A percentile compares a stretch with the other conserved stretches of the same genome.
These are phyloP conservation scores for Pythium aquatile DNA, from an alignment of 352 stramenopile species.

Conservation along the genomic window DNA sequence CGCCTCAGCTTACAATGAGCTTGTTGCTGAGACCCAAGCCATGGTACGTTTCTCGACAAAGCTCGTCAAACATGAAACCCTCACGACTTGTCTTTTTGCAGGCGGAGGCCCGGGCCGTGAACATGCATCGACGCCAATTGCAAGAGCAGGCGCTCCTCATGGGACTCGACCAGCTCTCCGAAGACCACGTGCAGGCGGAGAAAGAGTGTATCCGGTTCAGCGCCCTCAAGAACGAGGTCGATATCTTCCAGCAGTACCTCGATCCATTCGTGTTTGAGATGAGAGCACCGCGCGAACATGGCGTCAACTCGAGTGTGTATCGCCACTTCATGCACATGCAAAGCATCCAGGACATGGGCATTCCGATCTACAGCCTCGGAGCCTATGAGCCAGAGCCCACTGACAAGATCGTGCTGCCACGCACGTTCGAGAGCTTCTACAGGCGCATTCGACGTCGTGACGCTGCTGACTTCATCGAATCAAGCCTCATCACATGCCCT, in stretches of 20 bases:
- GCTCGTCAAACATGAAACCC: not conserved
- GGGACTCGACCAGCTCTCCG: constrained; percentile 61
- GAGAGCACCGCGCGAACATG: constrained; percentile 42
- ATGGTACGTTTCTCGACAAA: constrained; percentile 33
- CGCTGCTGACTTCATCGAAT: constrained; percentile 56
- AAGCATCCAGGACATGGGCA: constrained; percentile 64
- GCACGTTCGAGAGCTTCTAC: constrained; percentile 47
- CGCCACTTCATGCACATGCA: constrained; percentile 66
- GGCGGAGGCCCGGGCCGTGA: constrained; percentile 14
- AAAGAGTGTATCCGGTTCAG: constrained; percentile 60
- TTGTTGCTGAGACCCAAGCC: constrained; percentile 43
- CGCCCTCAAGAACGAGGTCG: constrained; percentile 73
- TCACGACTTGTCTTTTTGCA: not conserved
- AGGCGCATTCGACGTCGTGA: constrained; percentile 49
- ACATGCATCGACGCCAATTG: constrained; percentile 32
- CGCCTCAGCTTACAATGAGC: constrained; percentile 46
- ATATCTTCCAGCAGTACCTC: constrained; percentile 77
- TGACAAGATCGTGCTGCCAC: constrained; percentile 56
- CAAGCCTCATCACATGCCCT: constrained; percentile 50
- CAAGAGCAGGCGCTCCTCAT: constrained; percentile 43
- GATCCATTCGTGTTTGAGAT: constrained; percentile 70
- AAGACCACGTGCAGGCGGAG: constrained; percentile 48
- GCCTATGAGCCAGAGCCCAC: constrained; percentile 39
- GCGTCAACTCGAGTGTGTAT: constrained; percentile 72
- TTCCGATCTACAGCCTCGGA: constrained; percentile 75